These are phyloP conservation scores for Pharus latifolius DNA, from an alignment of 176 grass and related monocot genomes.

Conservation along the genomic window DNA sequence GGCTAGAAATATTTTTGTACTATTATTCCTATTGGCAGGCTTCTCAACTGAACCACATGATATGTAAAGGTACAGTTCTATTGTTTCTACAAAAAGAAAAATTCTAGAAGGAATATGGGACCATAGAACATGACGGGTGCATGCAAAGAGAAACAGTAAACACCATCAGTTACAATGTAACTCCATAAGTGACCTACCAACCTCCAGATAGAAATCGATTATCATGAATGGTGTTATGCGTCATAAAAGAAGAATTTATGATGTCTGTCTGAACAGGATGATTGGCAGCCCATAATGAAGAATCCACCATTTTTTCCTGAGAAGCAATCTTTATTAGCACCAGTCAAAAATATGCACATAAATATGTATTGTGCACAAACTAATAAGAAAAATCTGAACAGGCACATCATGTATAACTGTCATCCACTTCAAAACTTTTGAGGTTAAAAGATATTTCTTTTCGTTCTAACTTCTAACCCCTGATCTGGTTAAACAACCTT, in stretches of 20 bases:
- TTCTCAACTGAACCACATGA: too few species aligned
- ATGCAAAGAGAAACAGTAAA: not conserved
- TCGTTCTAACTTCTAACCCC: too few species aligned
- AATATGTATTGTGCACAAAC: not conserved
- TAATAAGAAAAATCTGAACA: not conserved
- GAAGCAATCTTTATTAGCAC: constrained; percentile 22
- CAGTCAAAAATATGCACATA: not conserved
- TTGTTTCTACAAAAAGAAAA: too few species aligned
- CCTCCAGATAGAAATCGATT: constrained; percentile 59
- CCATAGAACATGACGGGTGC: not conserved
- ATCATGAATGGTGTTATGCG: constrained; percentile 21
- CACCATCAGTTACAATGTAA: constrained; percentile 3
- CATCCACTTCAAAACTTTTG: not conserved
- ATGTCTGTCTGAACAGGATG: constrained; percentile 37
- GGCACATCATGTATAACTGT: not conserved
- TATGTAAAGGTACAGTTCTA: too few species aligned
- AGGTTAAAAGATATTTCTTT: not conserved
- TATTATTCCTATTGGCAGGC: too few species aligned
- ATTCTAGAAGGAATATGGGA: too few species aligned
- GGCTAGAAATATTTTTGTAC: not conserved
- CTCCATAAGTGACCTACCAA: constrained; percentile 37
- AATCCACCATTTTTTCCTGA: constrained; percentile 52
- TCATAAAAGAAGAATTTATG: constrained; percentile 22
- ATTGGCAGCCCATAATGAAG: constrained; percentile 32
- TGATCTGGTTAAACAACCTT: not conserved